Percentiles rank a stretch among this genome's conserved stretches.
phyloP scores from a whole-genome alignment of 148 eudicot genomes.

The Rhododendron ferrugineum region DNA sequence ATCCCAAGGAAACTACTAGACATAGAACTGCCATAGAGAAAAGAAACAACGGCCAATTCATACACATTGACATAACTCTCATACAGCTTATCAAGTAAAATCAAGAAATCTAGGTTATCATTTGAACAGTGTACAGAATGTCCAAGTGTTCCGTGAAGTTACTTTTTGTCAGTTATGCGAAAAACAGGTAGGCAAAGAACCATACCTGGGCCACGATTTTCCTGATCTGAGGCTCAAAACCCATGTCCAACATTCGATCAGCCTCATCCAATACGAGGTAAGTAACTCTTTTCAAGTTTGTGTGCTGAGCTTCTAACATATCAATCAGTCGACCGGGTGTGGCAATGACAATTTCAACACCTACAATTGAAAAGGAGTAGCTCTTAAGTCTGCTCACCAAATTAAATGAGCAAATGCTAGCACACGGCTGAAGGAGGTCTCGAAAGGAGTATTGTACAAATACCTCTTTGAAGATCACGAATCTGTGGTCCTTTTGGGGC shows the following conservation, averaged over 20 bases:
- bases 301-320: conserved; percentile 86
- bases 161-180: background rate
- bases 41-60: background rate
- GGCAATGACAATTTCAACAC: conserved; percentile 95
- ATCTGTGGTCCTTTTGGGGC: conserved; percentile 99
- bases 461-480: conserved; percentile 91
- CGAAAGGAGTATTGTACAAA: background rate
- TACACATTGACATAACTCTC: background rate
- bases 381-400: background rate
- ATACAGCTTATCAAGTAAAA: background rate
- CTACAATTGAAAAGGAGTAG: conserved; percentile 27
- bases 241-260: conserved; percentile 99
- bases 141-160: no score
- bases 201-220: conserved; percentile 77
- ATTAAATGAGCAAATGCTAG: background rate
- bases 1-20: background rate
- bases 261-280: conserved; percentile 97
- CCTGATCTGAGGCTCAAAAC: conserved; percentile 98
- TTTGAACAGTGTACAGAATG: background rate
- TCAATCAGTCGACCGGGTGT: conserved; percentile 96
- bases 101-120: background rate
- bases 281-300: conserved; percentile 88
- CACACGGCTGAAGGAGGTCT: background rate
- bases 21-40: background rate
- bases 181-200: background rate